Conservation (phyloP, 1,139 yeast genomes). For the Suhomyces terraborum region DNA sequence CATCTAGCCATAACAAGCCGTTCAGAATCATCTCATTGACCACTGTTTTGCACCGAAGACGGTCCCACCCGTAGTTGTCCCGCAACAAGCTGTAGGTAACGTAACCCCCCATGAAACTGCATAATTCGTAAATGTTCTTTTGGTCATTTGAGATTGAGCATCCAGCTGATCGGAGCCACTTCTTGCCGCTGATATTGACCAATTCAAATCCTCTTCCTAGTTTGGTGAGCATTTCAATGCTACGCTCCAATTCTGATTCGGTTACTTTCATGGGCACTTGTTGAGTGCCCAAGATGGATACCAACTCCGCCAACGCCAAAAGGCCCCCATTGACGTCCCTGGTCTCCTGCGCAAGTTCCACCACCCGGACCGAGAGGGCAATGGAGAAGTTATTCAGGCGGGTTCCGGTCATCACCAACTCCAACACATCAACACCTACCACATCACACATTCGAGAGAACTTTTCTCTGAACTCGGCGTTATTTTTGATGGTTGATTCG, state of each 20-base stretch:
- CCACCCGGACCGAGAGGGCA: constrained; percentile 69
- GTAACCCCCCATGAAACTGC: constrained; percentile 65
- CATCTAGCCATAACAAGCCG: constrained; percentile 85
- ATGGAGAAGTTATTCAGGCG: constrained; percentile 53
- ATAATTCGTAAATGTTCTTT: constrained; percentile 66
- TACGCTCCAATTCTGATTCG: constrained; percentile 49
- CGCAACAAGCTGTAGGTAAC: constrained; percentile 62
- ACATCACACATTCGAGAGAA: constrained; percentile 75
- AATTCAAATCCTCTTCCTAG: constrained; percentile 45
- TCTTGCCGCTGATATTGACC: constrained; percentile 34
- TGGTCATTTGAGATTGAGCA: constrained; percentile 57
- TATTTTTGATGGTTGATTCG: constrained; percentile 60
- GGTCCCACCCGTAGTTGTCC: constrained; percentile 77
- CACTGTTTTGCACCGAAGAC: constrained; percentile 59
- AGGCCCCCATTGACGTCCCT: constrained; percentile 79
- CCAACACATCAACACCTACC: constrained; percentile 83
- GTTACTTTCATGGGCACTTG: constrained; percentile 38
- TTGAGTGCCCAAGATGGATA: constrained; percentile 28
- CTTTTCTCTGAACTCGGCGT: constrained; percentile 65
- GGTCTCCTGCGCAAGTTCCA: constrained; percentile 73
- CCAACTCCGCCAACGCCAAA: constrained; percentile 62
- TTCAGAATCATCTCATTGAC: constrained; percentile 77
- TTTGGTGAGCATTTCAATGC: constrained; percentile 51
- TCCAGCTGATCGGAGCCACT: constrained; percentile 45
- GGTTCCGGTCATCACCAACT: constrained; percentile 37